Percentiles rank a stretch among this genome's conserved stretches.
These are phyloP conservation scores for Acephala macrosclerotiorum DNA, from an alignment of 2,329 filamentous ascomycete genomes.

Conservation along the genomic window DNA sequence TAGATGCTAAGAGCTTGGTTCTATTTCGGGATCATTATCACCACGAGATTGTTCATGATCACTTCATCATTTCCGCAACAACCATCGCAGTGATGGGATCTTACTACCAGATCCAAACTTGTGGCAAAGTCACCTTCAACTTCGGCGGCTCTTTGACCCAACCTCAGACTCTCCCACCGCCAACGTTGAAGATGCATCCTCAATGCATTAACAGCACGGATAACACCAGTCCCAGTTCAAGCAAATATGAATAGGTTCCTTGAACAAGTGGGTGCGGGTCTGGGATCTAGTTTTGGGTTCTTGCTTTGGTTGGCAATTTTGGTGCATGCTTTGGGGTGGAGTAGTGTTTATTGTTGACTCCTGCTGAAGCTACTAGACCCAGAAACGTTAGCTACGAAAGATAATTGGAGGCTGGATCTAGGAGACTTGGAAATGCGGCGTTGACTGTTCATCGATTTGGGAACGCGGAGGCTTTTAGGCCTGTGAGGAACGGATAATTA, in stretches of 20 bases:
- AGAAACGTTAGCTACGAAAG: conserved; percentile 62
- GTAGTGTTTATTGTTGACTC: conserved; percentile 59
- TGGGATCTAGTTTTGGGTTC: conserved; percentile 59
- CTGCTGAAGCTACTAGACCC: conserved; percentile 59
- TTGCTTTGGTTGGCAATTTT: conserved; percentile 59
- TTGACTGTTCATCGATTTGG: conserved; percentile 52
- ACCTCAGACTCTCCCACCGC: background rate
- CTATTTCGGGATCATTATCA: conserved; percentile 60
- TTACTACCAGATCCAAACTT: conserved; percentile 50
- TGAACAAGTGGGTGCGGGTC: conserved; percentile 49
- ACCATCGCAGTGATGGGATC: conserved; percentile 48
- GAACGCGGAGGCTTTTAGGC: conserved; percentile 38
- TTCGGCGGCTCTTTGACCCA: conserved; percentile 24
- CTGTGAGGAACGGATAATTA: background rate
- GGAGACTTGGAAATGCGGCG: conserved; percentile 56
- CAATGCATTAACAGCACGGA: conserved; percentile 49
- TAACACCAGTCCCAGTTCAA: conserved; percentile 42
- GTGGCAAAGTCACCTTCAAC: conserved; percentile 56
- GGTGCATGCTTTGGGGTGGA: conserved; percentile 59
- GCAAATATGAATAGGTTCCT: conserved; percentile 38
- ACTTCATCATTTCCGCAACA: conserved; percentile 50
- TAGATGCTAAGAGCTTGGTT: conserved; percentile 68
- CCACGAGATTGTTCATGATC: conserved; percentile 56
- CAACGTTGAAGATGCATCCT: conserved; percentile 48
- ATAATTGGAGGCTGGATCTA: conserved; percentile 61